Percentiles rank a stretch among this genome's conserved stretches.
These are phyloP conservation scores for Pseudogymnoascus sp. DNA, from an alignment of 2,329 filamentous ascomycete genomes.

Conservation along the genomic window DNA sequence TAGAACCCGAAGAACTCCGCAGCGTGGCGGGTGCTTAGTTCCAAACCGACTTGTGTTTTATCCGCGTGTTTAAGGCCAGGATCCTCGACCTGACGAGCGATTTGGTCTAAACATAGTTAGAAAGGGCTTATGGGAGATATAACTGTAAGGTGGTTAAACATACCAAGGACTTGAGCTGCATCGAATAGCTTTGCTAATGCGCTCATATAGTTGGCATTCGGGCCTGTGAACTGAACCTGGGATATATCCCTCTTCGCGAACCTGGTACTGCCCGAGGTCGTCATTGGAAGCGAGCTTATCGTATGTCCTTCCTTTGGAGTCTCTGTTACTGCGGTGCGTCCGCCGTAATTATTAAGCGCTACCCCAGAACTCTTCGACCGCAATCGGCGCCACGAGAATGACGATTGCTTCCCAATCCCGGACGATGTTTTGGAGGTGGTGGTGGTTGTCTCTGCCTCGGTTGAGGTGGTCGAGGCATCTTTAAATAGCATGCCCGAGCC, in stretches of 20 bases:
- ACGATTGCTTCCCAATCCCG: constrained; percentile 63
- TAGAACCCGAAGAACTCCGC: constrained; percentile 98
- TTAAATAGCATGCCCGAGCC: constrained; percentile 67
- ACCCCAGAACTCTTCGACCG: constrained; percentile 79
- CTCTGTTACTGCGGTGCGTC: constrained; percentile 33
- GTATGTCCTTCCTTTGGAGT: constrained; percentile 48
- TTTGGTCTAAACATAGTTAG: constrained; percentile 60
- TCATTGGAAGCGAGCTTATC: constrained; percentile 74
- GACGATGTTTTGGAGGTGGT: constrained; percentile 42
- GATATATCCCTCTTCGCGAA: constrained; percentile 63
- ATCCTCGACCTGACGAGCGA: constrained; percentile 91
- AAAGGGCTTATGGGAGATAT: neutral
- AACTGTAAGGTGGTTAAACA: constrained; percentile 28
- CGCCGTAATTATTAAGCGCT: constrained; percentile 44
- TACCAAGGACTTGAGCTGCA: constrained; percentile 85
- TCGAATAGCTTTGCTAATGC: constrained; percentile 86
- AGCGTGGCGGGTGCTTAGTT: constrained; percentile 85
- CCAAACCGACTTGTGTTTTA: constrained; percentile 88
- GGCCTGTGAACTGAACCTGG: constrained; percentile 66
- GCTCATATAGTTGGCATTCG: constrained; percentile 84
- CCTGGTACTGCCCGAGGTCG: constrained; percentile 47
- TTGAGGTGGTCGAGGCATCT: constrained; percentile 44
- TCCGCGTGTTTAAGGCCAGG: constrained; percentile 85
- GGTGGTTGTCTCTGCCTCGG: constrained; percentile 36
- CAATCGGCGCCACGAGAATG: constrained; percentile 83